A percentile compares a stretch with the other conserved stretches of the same genome.
Evolutionary conservation across 768 basidiomycete genomes (phyloP).

Genomic region (Tephrocybe sp.): DNA sequence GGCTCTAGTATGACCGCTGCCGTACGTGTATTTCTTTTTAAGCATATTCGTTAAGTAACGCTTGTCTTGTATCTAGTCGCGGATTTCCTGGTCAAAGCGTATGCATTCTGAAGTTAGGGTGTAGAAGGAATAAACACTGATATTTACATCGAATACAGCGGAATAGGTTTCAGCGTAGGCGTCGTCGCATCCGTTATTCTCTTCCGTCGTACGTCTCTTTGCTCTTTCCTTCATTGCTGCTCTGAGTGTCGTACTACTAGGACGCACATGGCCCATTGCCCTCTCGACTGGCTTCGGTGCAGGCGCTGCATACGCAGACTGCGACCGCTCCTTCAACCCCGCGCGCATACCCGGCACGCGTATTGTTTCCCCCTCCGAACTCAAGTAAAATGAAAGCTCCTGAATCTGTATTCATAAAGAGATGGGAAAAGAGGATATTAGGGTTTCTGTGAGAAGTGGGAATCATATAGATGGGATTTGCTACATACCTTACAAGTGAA

Average conservation of each 20-base stretch:
- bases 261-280: constrained; percentile 91
- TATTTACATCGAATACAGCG: constrained; percentile 57
- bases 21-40: constrained; percentile 46
- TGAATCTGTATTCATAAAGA: not conserved
- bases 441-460: not conserved
- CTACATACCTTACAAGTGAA: not conserved
- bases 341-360: constrained; percentile 84
- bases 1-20: constrained; percentile 78
- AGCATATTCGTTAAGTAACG: constrained; percentile 10
- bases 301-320: constrained; percentile 88
- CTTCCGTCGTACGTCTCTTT: constrained; percentile 75
- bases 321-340: constrained; percentile 91
- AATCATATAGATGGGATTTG: not conserved
- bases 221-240: constrained; percentile 4
- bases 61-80: constrained; percentile 48
- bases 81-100: constrained; percentile 88
- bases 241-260: too few species aligned
- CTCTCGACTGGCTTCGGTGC: constrained; percentile 85
- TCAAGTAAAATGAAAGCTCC: constrained; percentile 1
- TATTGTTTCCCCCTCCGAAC: constrained; percentile 51
- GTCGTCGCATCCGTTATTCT: constrained; percentile 88
- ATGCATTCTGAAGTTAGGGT: constrained; percentile 29
- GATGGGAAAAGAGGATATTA: not conserved
- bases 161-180: constrained; percentile 86
- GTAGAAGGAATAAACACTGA: too few species aligned